Base-by-base conservation (phyloP, 768 basidiomycete genomes). In the Sporobolomyces pararoseus region DNA sequence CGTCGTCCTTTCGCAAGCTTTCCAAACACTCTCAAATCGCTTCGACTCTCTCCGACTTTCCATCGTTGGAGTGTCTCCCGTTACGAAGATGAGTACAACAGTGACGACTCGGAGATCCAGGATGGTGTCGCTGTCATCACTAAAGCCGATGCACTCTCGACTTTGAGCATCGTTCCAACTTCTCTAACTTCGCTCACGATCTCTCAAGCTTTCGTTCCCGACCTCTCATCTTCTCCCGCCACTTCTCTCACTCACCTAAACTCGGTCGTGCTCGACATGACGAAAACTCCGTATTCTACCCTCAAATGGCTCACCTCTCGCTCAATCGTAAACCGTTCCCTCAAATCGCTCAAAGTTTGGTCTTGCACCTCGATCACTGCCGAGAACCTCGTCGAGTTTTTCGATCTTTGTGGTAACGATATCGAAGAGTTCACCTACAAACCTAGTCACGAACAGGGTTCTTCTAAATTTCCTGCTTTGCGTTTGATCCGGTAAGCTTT, bases 391-490 rank as follows among this genome's bases (percentile, higher is more conserved):
- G 6, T 35, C 47, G 23, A 31, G 2, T 57, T 39, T n/a, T 32
- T 57, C 46, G 42, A 27, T 21, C 19, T 3, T 5, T 34, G 37
- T 1, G 67, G 60, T 1, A 10, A 19, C 2, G 4, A 4, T 12
- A 27, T 72, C 39, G n/a, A 47, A 16, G 57, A 63, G 47, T 57
- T 72, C 12, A 13, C 39, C 21, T 68, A 61, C 63, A 65, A 68
- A 59, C 59, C 59, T 0, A 63, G 63, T 51, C 50, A 5, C 7
- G 9, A 27, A 51, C 25, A 10, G 27, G 46, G 23, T 7, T 47
- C 12, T 13, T 7, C 25, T n/a, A 51, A 51, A 27, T 62, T 31
- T 6, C 37, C 61, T 16, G 62, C 54, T 14, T 25, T 65, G 21
- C 50, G 44, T n/a, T 2, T 66, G 0, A 35, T 65, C 1, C 4